phyloP scores from a whole-genome alignment of 345 rosid species.

The Iberis pinnata region DNA sequence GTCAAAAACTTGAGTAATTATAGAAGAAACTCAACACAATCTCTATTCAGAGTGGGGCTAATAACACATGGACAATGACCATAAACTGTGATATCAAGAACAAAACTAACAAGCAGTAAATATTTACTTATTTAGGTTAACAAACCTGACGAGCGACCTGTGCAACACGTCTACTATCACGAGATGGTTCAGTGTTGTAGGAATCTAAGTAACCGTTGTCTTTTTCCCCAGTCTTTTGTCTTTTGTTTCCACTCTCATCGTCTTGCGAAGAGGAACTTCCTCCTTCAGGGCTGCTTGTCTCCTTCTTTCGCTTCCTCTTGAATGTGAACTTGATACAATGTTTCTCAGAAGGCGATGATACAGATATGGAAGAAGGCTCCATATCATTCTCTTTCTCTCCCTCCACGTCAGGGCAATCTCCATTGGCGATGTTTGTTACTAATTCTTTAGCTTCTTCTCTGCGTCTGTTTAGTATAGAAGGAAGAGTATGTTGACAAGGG shows the following conservation, averaged over 20 bases:
- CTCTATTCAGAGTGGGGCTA: background rate
- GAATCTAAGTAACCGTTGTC: constrained; percentile 34
- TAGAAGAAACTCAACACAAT: too few species aligned
- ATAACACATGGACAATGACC: background rate
- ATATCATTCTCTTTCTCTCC: constrained; percentile 33
- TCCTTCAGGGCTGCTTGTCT: constrained; percentile 34
- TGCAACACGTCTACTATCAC: constrained; percentile 37
- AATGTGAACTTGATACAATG: constrained; percentile 53
- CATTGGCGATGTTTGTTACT: constrained; percentile 29
- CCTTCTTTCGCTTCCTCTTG: constrained; percentile 68
- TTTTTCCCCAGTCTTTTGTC: constrained; percentile 40
- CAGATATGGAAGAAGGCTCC: constrained; percentile 27
- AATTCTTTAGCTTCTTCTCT: constrained; percentile 45
- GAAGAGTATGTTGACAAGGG: constrained; percentile 39
- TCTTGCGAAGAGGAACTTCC: constrained; percentile 28
- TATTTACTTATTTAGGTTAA: constrained; percentile 7
- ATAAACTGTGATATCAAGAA: background rate
- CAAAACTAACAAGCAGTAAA: background rate
- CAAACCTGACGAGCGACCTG: constrained; percentile 74
- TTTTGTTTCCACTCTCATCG: constrained; percentile 34
- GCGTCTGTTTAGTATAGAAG: constrained; percentile 56
- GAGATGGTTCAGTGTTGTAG: constrained; percentile 42
- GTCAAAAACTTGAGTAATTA: background rate
- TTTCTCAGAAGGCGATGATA: constrained; percentile 27
- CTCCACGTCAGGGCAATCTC: constrained; percentile 12